These are phyloP conservation scores for Pulveroboletus sp. DNA, from an alignment of 768 basidiomycete species.

Conservation along the genomic window DNA sequence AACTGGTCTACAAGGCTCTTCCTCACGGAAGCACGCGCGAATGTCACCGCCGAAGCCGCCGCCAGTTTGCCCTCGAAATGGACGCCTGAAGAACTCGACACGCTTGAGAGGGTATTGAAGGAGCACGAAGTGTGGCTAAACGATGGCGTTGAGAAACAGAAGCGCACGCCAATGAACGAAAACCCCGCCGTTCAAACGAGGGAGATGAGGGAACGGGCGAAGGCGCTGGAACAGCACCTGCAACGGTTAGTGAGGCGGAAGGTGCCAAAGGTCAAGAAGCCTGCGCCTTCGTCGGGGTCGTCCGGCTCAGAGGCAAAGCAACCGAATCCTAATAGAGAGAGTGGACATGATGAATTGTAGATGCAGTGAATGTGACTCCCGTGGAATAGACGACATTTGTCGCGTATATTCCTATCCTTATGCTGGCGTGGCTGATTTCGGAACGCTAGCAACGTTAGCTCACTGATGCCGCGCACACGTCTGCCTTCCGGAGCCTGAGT, in stretches of 20 bases:
- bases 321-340: conserved; percentile 15
- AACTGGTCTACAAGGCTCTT: conserved; percentile 87
- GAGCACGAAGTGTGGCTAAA: conserved; percentile 84
- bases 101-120: conserved; percentile 68
- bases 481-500: too few species aligned
- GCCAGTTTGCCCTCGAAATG: conserved; percentile 69
- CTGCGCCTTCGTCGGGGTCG: conserved; percentile 21
- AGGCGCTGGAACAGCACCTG: conserved; percentile 72
- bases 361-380: conserved; percentile 1
- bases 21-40: conserved; percentile 71
- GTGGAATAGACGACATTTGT: conserved; percentile 15
- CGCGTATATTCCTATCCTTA: too few species aligned
- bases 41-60: conserved; percentile 63
- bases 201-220: conserved; percentile 83
- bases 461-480: too few species aligned
- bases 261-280: conserved; percentile 58
- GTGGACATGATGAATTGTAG: conserved; percentile 32
- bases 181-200: conserved; percentile 82
- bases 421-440: too few species aligned
- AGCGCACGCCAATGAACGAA: conserved; percentile 63
- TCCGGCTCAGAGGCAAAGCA: conserved; percentile 18
- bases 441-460: too few species aligned
- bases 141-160: conserved; percentile 80
- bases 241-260: conserved; percentile 66
- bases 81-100: conserved; percentile 81